Evolutionary conservation across 768 basidiomycete species (phyloP), one percentile per base, ranked within the genome.

Genomic region (Lactifluus piperatus): DNA sequence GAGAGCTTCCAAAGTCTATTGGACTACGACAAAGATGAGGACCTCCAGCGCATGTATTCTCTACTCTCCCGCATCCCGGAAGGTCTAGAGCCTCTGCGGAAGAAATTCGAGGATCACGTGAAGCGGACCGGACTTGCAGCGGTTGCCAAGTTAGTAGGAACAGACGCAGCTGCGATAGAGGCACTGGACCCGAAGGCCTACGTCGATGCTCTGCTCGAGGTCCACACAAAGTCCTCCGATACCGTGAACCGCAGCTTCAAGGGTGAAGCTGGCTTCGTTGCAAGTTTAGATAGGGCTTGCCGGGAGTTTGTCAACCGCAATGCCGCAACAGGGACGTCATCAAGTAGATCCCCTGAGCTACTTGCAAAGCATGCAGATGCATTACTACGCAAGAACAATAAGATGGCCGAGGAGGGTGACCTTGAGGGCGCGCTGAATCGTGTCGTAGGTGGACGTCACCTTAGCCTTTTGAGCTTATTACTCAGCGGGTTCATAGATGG

Each of bases 301-400:
- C 78, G 91, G 66, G 92, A 94, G 68, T 97, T 93, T 70, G 91
- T 95, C 70, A 99, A 99, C 71, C 79, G 84, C 45, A 99, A 98
- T 70, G 82, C 85, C 51, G 91, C 91, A 8, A 94, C 93, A 14
- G 91, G 91, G 0, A 75, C 80, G n/a, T 88, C 87, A 1, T 77
- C 81, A 0, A 85, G 86, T 27, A 93, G 89, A 72, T 94, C 91
- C 5, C 93, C 95, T 0, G 95, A 97, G 69, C 72, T 97, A 49
- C 74, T 99, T 26, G 93, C 94, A 30, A 94, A 91, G 71, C 91
- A 97, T 64, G 84, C 91, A 18, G 94, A 99, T 70, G 79, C 87
- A 58, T 72, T 97, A 34, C 74, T 99, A 49, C 81, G 89, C 62
- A 97, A 97, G 80, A 94, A 83, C 73, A 98, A 97, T 76, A 97